Conservation (phyloP, 495 filamentous ascomycete species). For the Cairneyella variabilis region DNA sequence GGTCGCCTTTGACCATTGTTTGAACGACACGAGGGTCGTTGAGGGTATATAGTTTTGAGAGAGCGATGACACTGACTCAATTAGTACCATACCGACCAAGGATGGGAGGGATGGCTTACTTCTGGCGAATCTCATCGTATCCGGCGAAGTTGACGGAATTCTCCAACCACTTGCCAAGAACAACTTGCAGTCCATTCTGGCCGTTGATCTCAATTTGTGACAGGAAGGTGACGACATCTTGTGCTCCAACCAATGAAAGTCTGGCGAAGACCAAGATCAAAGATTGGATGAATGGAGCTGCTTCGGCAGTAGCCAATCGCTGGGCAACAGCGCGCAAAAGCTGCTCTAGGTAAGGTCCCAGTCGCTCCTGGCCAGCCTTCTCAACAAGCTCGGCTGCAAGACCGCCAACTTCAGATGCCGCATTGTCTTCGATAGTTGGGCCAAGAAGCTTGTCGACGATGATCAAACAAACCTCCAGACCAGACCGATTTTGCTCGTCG, state of each 20-base stretch:
- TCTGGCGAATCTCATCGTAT: constrained; percentile 94
- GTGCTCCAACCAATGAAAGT: constrained; percentile 74
- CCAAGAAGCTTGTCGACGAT: constrained; percentile 93
- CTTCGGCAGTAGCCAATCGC: constrained; percentile 72
- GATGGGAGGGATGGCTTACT: constrained; percentile 47
- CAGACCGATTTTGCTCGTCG: constrained; percentile 69
- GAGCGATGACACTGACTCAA: constrained; percentile 68
- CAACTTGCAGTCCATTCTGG: constrained; percentile 77
- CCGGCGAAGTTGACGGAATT: constrained; percentile 94
- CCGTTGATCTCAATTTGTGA: constrained; percentile 72
- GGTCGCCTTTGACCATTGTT: constrained; percentile 85
- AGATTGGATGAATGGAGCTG: constrained; percentile 81
- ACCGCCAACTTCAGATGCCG: constrained; percentile 92
- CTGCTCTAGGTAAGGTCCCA: constrained; percentile 85
- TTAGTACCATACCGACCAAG: constrained; percentile 32
- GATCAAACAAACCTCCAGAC: constrained; percentile 80
- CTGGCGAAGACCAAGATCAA: constrained; percentile 94
- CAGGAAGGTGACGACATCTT: constrained; percentile 89
- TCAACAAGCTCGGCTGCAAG: constrained; percentile 94
- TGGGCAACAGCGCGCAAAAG: constrained; percentile 90
- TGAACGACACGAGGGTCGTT: constrained; percentile 76
- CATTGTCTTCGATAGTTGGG: constrained; percentile 77
- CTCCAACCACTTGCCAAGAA: constrained; percentile 92
- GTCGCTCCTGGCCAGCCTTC: constrained; percentile 80
- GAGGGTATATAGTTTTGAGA: constrained; percentile 83